A percentile compares a stretch with the other conserved stretches of the same genome.
Conservation (phyloP, 2,329 filamentous ascomycete species). For the Fusarium sp. region DNA sequence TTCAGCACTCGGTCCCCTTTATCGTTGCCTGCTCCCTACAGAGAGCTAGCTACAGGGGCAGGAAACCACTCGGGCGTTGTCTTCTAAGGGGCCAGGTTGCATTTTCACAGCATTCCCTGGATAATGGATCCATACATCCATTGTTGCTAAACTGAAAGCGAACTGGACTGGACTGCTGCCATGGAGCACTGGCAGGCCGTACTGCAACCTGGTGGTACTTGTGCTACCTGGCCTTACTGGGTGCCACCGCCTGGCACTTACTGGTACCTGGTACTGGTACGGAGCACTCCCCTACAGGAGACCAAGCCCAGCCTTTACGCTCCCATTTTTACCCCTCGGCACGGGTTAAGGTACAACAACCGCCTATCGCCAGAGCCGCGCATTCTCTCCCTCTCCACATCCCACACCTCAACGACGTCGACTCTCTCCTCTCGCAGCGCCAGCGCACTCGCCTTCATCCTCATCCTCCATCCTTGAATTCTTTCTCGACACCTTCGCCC, state of each 20-base stretch:
- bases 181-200: not conserved
- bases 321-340: constrained; percentile 42
- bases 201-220: constrained; percentile 7
- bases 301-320: constrained; percentile 20
- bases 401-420: constrained; percentile 46
- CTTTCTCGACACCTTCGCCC: constrained; percentile 21
- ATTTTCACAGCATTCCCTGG: constrained; percentile 34
- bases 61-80: constrained; percentile 28
- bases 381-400: constrained; percentile 50
- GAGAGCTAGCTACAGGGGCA: constrained; percentile 16
- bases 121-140: constrained; percentile 1
- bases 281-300: constrained; percentile 21
- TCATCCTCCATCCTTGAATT: constrained; percentile 30
- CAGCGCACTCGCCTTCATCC: constrained; percentile 33
- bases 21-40: constrained; percentile 34
- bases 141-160: constrained; percentile 26
- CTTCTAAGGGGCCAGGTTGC: constrained; percentile 44
- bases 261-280: constrained; percentile 12
- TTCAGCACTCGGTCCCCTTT: constrained; percentile 18
- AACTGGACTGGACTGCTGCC: constrained; percentile 18
- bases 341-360: constrained; percentile 43
- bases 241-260: constrained; percentile 21
- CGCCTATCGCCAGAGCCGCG: constrained; percentile 48
- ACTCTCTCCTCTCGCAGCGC: constrained; percentile 42
- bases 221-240: constrained; percentile 30